Evolutionary conservation across 2,329 filamentous ascomycete genomes (phyloP), one percentile per base, ranked within the genome.

Genomic region (Sordariomycetes sp.): DNA sequence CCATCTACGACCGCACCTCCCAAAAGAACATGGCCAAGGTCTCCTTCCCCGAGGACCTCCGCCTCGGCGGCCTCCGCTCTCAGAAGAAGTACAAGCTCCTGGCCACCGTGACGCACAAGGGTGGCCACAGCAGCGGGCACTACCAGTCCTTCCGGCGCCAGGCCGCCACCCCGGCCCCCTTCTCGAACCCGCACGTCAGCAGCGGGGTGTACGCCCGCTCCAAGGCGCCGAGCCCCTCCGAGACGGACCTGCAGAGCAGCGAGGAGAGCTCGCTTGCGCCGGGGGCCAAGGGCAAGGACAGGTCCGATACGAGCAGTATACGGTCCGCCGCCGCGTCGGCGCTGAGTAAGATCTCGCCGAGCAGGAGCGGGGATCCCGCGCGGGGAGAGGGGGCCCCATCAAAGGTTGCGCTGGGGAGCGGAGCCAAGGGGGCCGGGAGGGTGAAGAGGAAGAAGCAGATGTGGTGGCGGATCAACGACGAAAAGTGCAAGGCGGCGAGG

Each of bases 391-490:
- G 56, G 15, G n/a, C n/a, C n/a, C 54, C 54, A 5, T 58, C 61
- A 2, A 39, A 56, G 34, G 45, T 50, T 10, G 12, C 45, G 20
- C 7, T 50, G 22, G 45, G 45, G 1, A 20, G 45, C 4, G 22
- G 20, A 10, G 45, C n/a, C n/a, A n/a, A n/a, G n/a, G 20, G n/a
- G 17, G n/a, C 24, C 3, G 58, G 17, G 36, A 57, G 25, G 52
- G 61, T 22, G 28, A 68, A 64, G 12, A 82, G 79, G 60, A 84
- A 81, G 65, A 86, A 95, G 65, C 84, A 70, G 62, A 52, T 87
- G 48, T 99, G 94, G 94, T 99, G 94, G 94, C 84, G 94, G 39
- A 95, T 99, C 62, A 96, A 91, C 62, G 94, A 99, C 68, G 94
- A 99, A 62, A 96, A 95, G 71, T 83, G 97, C 65, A 94, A 92